Conservation (phyloP, 306 rosid species). For the Lathyrus tuberosus region DNA sequence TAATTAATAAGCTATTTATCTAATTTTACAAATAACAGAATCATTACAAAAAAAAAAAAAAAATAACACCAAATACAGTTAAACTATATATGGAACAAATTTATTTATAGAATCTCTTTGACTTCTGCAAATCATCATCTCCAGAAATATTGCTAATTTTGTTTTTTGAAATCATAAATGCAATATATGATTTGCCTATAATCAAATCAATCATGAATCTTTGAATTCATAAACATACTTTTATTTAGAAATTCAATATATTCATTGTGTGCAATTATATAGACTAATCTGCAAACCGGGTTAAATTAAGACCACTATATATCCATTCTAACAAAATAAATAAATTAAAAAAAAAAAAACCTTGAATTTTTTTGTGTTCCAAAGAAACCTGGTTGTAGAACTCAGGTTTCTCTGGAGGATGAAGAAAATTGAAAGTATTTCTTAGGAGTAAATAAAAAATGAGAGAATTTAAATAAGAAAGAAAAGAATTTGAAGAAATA, state of each 20-base stretch:
- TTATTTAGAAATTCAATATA: too few species aligned
- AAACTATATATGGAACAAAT: too few species aligned
- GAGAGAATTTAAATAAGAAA: neutral
- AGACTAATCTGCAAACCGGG: too few species aligned
- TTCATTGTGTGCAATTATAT: too few species aligned
- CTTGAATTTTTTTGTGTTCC: neutral
- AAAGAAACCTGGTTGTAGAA: neutral
- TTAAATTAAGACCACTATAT: too few species aligned
- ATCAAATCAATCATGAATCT: neutral
- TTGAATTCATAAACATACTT: neutral
- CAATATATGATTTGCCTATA: constrained; percentile 12
- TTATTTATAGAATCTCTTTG: neutral
- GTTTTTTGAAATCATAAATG: constrained; percentile 30
- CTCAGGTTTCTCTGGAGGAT: neutral
- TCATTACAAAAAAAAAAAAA: neutral
- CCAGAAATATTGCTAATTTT: constrained; percentile 3
- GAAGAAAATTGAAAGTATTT: too few species aligned
- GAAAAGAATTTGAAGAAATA: neutral
- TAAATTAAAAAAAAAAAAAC: neutral
- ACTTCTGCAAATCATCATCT: constrained; percentile 3
- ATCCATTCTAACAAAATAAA: neutral
- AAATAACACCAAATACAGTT: too few species aligned
- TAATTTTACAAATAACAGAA: neutral
- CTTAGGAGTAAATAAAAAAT: too few species aligned
- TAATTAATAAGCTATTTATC: neutral